Base-by-base conservation (phyloP, 164 flowering plant genomes). In the Liquidambar formosana region DNA sequence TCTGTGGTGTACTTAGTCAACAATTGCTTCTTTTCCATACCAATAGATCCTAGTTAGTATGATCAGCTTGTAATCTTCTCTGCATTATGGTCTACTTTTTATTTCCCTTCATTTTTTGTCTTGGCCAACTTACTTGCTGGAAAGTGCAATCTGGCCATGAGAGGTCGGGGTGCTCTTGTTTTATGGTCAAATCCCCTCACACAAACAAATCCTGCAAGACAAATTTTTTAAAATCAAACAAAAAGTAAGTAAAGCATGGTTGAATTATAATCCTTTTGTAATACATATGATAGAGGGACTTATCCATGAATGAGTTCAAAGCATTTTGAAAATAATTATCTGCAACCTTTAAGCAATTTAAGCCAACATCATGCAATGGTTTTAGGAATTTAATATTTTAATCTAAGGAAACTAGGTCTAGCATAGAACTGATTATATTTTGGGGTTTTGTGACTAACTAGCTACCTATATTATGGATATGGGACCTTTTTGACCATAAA, bases 121-220 rank as follows among this genome's bases (percentile, higher is more conserved):
- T 77, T 83, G 22, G 69, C 73, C 69, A 82, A 45, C 81, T 71
- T 89, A 69, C 95, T 93, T 73, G 90, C 91, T 57, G 90, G 78
- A 52, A 79, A 77, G 71, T 94, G 98, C 70, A 92, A 70, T 66
- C 97, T 88, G 44, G 85, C 85, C 54, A 64, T 66, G 1, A 94
- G 85, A 57, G 96, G 97, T 8, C 89, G 79, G 0, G 99, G 99
- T 60, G 92, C 89, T 49, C 97, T 75, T 12, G 74, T 73, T 80
- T 77, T 81, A 67, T 71, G 93, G 63, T 94, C 97, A 64, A 92
- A 94, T 64, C 97, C 99, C 68, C 99, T 85, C 8, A 89, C 97
- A 71, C 99, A 94, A 33, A 94, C 95, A 81, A 79, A 94, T 54
- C 98, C 98, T 94, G 92, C 82, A 82, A 72, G 45, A 52, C 12